These are phyloP conservation scores for Aphanocladium album DNA, from an alignment of 2,329 filamentous ascomycete species.

Conservation along the genomic window DNA sequence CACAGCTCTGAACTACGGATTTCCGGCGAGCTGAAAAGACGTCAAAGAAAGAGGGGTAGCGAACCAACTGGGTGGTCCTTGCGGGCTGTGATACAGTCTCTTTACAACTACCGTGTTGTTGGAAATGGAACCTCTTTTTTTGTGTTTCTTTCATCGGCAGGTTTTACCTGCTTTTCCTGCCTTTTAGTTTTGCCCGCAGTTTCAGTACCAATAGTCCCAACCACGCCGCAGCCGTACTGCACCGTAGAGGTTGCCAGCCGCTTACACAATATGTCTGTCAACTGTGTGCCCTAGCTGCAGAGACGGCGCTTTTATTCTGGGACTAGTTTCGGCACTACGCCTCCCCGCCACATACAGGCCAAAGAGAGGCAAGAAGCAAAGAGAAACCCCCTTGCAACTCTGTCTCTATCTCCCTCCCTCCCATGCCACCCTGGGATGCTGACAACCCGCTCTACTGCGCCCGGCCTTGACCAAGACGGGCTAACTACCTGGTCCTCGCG, in stretches of 20 bases:
- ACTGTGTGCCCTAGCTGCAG: neutral
- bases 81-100: neutral
- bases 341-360: neutral
- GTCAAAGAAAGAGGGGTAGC: neutral
- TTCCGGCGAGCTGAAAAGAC: neutral
- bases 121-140: neutral
- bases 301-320: neutral
- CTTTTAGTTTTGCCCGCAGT: too few relatives aligned
- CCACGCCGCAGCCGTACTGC: neutral
- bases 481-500: neutral
- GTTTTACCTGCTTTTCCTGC: too few relatives aligned
- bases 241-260: neutral
- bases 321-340: neutral
- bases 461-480: neutral
- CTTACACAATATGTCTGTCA: neutral
- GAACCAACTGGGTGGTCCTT: neutral
- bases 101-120: neutral
- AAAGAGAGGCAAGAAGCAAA: neutral
- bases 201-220: neutral
- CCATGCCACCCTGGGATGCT: neutral
- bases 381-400: too few relatives aligned
- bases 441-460: conserved; percentile 1
- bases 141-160: neutral
- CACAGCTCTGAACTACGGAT: neutral
- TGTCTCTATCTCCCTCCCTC: neutral